These are phyloP conservation scores for Cyberlindnera saturnus DNA, from an alignment of 805 yeast species.

Conservation along the genomic window DNA sequence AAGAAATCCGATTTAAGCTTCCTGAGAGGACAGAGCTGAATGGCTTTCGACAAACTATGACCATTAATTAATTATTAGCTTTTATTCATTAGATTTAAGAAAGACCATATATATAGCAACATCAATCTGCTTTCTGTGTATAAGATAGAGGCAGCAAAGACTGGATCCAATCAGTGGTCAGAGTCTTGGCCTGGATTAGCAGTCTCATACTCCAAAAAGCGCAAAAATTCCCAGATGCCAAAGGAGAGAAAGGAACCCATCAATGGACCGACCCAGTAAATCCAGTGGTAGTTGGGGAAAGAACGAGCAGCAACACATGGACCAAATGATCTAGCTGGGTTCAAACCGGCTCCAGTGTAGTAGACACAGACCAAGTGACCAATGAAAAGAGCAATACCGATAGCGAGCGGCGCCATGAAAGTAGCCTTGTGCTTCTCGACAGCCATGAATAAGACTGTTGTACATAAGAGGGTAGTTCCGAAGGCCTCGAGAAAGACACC, in stretches of 20 bases:
- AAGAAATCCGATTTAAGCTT: no score
- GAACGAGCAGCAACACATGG: constrained; percentile 66
- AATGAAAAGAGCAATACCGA: constrained; percentile 76
- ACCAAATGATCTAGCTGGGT: constrained; percentile 88
- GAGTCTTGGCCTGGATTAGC: constrained; percentile 67
- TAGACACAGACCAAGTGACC: constrained; percentile 77
- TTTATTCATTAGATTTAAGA: constrained; percentile 3
- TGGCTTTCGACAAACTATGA: no score
- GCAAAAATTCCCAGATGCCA: constrained; percentile 61
- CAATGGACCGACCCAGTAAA: constrained; percentile 87
- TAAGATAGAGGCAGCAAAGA: neutral
- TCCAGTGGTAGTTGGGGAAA: constrained; percentile 86
- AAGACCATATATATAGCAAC: neutral
- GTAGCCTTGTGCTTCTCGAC: constrained; percentile 77
- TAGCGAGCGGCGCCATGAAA: constrained; percentile 73
- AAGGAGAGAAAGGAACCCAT: constrained; percentile 65
- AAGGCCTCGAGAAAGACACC: constrained; percentile 81
- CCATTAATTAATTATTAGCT: no score
- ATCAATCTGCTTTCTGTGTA: neutral
- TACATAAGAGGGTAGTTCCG: constrained; percentile 66
- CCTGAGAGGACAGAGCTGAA: no score
- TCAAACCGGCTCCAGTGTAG: constrained; percentile 87
- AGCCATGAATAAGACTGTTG: constrained; percentile 75
- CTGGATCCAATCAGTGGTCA: constrained; percentile 25
- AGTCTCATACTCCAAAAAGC: constrained; percentile 60